Evolutionary conservation across 164 flowering plant species (phyloP), one percentile per base, ranked within the genome.

Genomic region (Liquidambar formosana): DNA sequence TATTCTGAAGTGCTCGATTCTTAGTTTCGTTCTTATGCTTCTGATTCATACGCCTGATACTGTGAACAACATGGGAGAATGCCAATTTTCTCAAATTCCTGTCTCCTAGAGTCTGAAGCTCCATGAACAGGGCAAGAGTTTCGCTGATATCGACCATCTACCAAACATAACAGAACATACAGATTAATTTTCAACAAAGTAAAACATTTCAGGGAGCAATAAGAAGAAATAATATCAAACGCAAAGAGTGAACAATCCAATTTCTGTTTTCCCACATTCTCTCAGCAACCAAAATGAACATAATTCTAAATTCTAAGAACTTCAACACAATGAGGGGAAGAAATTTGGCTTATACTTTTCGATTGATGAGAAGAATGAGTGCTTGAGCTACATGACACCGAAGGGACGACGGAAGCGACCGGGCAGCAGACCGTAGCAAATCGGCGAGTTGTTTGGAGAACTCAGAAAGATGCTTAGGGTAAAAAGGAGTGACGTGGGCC

Each of bases 401-500:
- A 6, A 94, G 84, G 1, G 81, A 81, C 0, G 90, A 84, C 0
- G 96, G 96, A 10, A 94, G 78, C 0, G 88, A 72, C 60, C 75
- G 64, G 0, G 90, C 84, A 0, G 93, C 68, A 0, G 82, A 77
- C 10, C 71, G 56, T 45, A 94, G 84, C 10, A 94, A 82, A 1
- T 75, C 79, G 0, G 80, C 84, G 2, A 94, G 81, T 67, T 89
- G 78, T 6, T 60, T 49, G 18, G 97, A 96, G 68, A 87, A 94
- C 1, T 74, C 74, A 0, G 80, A 58, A 43, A 94, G 88, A 18
- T 81, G 85, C 0, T 71, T 70, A 0, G 88, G 91, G 67, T 90
- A 94, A 67, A 84, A 88, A 4, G 95, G 96, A 22, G 91, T 82
- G 48, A 92, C 88, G 45, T 94, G 99, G 15, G 99, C 81, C 59